A percentile compares a stretch with the other conserved stretches of the same genome.
These are phyloP conservation scores for Pichia californica DNA, from an alignment of 805 yeast genomes.

Conservation along the genomic window DNA sequence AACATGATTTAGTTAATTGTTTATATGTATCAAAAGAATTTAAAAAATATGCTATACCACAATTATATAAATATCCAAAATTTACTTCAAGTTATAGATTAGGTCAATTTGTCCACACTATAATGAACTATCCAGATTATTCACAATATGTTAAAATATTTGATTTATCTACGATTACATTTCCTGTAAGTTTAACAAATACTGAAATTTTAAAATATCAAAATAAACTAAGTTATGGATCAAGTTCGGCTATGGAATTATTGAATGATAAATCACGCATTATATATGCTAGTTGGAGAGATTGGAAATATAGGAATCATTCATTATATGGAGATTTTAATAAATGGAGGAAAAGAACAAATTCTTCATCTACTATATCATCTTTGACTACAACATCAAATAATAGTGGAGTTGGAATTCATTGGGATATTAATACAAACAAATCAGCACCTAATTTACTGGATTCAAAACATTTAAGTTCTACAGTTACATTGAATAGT, in stretches of 20 bases:
- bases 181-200: constrained; percentile 31
- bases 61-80: constrained; percentile 46
- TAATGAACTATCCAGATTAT: constrained; percentile 49
- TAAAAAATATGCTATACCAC: constrained; percentile 44
- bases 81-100: constrained; percentile 71
- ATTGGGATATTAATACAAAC: background rate
- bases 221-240: constrained; percentile 15
- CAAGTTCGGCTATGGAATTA: constrained; percentile 9
- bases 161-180: constrained; percentile 48
- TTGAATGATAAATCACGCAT: constrained; percentile 13
- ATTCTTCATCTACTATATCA: constrained; percentile 3
- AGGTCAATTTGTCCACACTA: constrained; percentile 68
- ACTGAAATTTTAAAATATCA: constrained; percentile 15
- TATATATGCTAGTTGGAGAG: constrained; percentile 82
- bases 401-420: no score
- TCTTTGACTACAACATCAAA: background rate
- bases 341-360: constrained; percentile 7
- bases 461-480: background rate
- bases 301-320: constrained; percentile 76
- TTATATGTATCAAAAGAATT: constrained; percentile 48
- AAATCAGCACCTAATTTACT: constrained; percentile 1
- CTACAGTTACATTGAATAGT: background rate
- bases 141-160: constrained; percentile 51
- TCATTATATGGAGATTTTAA: constrained; percentile 43
- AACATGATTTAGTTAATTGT: constrained; percentile 36